phyloP scores from a whole-genome alignment of 371 early-diverging fungal genomes.

The Apophysomyces sp. region DNA sequence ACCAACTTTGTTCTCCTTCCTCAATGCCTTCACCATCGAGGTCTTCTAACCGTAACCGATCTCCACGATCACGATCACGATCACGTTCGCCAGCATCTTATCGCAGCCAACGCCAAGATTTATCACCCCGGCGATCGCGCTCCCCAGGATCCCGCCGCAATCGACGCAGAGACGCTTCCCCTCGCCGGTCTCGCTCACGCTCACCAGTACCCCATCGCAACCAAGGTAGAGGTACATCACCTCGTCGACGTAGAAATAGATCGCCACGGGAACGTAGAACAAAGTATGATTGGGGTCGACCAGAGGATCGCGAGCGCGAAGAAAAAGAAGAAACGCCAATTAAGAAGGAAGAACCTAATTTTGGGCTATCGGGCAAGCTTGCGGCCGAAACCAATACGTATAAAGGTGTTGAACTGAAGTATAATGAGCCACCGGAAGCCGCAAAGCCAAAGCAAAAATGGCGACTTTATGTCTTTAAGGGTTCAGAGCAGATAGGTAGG shows the following conservation, averaged over 20 bases:
- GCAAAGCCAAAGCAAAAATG: slow-evolving; percentile 72
- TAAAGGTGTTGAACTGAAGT: slow-evolving; percentile 86
- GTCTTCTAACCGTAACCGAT: background rate
- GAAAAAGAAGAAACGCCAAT: slow-evolving; percentile 39
- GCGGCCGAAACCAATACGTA: slow-evolving; percentile 83
- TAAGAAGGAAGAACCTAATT: slow-evolving; percentile 73
- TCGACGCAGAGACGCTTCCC: background rate
- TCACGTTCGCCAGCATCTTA: background rate
- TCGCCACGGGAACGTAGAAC: background rate
- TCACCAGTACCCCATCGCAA: background rate
- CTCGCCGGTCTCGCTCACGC: background rate
- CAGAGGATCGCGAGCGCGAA: slow-evolving; percentile 25
- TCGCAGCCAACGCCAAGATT: background rate
- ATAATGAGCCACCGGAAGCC: slow-evolving; percentile 90
- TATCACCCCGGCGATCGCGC: background rate
- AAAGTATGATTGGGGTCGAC: slow-evolving; percentile 15
- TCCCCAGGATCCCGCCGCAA: background rate
- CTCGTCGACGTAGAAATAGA: background rate
- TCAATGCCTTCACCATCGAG: background rate
- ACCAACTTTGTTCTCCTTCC: too few species aligned
- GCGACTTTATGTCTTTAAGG: slow-evolving; percentile 93
- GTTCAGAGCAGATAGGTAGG: slow-evolving; percentile 83
- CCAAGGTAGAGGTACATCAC: background rate
- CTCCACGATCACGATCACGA: background rate
- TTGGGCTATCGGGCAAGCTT: slow-evolving; percentile 80